Conservation (phyloP, 345 rosid genomes). For the Excoecaria cochinchinensis region DNA sequence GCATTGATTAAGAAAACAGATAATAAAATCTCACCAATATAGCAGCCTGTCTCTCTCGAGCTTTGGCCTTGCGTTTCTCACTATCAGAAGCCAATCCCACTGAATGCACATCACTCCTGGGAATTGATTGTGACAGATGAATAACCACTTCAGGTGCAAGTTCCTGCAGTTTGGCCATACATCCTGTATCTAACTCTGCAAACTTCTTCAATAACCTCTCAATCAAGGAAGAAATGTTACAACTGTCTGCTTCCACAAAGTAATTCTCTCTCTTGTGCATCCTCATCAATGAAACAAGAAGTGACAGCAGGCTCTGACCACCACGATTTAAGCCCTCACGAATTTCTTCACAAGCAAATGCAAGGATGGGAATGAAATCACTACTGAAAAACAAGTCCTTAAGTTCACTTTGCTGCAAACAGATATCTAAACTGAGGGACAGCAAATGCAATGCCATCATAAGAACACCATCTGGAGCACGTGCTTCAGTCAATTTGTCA, state of each 20-base stretch:
- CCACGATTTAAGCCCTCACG: conserved; percentile 44
- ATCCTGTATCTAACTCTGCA: conserved; percentile 64
- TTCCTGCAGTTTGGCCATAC: conserved; percentile 61
- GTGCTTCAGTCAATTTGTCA: conserved; percentile 57
- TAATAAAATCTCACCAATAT: conserved; percentile 62
- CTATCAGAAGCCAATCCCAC: conserved; percentile 45
- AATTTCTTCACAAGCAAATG: conserved; percentile 65
- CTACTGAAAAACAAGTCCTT: conserved; percentile 33
- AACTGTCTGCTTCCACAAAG: conserved; percentile 59
- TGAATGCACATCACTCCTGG: conserved; percentile 28
- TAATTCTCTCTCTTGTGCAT: conserved; percentile 53
- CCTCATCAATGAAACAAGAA: conserved; percentile 77
- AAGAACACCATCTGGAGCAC: conserved; percentile 77
- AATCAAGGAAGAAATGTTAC: conserved; percentile 68
- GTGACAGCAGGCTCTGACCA: conserved; percentile 71
- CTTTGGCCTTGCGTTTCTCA: conserved; percentile 81
- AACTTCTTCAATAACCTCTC: conserved; percentile 71
- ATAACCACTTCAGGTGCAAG: conserved; percentile 77
- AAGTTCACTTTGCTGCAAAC: conserved; percentile 52
- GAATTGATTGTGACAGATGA: conserved; percentile 36
- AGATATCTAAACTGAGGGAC: conserved; percentile 69
- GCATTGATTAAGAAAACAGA: not conserved
- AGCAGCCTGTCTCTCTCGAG: conserved; percentile 86
- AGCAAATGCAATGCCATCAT: conserved; percentile 75
- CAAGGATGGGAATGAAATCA: conserved; percentile 45